Base-by-base conservation (phyloP, 306 rosid species). In the Trifolium repens region DNA sequence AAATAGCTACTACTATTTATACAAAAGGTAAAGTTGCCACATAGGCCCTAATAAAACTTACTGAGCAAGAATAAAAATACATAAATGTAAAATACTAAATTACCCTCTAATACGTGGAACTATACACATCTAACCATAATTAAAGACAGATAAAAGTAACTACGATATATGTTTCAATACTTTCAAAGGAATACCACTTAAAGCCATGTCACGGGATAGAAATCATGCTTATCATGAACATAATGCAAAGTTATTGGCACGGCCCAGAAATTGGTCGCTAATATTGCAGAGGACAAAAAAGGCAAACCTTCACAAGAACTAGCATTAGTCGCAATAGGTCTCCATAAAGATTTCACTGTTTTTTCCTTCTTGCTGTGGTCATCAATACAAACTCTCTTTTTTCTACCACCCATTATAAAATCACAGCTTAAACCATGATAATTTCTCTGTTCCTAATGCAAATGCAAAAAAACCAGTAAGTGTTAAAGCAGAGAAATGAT, bases 251-350 rank as follows among this genome's bases (percentile, higher is more conserved):
- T 67, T 55, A 44, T 69, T 32, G 34, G 7, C 30, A 50, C 77
- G 15, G 30, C 54, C 71, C 62, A 50, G 11, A 67, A 66, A 59
- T 46, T 17, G 53, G 42, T 30, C 24, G 37, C 39, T 42, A 17
- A 40, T 32, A 61, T 13, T 42, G 66, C 17, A 17, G 2, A 14
- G 6, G 53, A 72, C 1, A 58, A 69, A 67, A 63, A 53, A 40
- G 49, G 78, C 86, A 39, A 74, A 90, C 97, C 98, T 79, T 88
- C 81, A 68, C 47, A 65, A 61, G 90, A 81, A 81, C 74, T 72
- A 67, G 88, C 87, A 30, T 71, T 82, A 14, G 89, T 85, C 67
- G 43, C 49, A 60, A 91, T 78, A 27, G 96, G 93, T 90, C 93
- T 88, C 96, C 92, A 88, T 5, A 85, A 72, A 71, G 50, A 70